Conservation (phyloP, 805 yeast species). For the Cyberlindnera samutprakarnensis region DNA sequence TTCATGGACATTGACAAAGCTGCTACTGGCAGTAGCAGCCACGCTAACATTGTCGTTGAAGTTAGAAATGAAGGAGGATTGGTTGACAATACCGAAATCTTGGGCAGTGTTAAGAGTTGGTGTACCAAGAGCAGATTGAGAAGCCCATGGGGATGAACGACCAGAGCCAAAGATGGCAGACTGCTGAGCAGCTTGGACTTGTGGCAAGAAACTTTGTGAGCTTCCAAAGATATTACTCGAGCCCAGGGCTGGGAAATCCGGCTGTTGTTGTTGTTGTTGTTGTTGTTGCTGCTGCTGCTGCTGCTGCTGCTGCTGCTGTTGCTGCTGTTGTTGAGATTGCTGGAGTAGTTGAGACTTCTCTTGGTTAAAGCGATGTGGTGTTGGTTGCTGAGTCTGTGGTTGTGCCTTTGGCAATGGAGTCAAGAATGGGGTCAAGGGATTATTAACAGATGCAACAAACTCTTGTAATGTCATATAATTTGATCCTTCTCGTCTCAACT, state of each 20-base stretch:
- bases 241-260: no score
- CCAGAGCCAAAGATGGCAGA: slow-evolving; percentile 6
- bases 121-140: slow-evolving; percentile 3
- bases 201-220: slow-evolving; percentile 5
- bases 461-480: slow-evolving; percentile 44
- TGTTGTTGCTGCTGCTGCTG: no score
- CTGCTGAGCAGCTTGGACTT: slow-evolving; percentile 10
- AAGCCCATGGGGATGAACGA: slow-evolving; percentile 17
- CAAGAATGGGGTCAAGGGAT: slow-evolving; percentile 62
- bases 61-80: slow-evolving; percentile 13
- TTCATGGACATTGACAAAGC: no score
- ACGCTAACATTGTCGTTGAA: slow-evolving; percentile 1
- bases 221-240: no score
- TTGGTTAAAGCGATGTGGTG: no score
- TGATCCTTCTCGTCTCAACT: slow-evolving; percentile 54
- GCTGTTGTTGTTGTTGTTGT: no score
- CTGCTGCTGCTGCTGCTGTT: no score
- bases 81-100: slow-evolving; percentile 8
- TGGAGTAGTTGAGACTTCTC: no score
- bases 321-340: no score
- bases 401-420: slow-evolving; percentile 36
- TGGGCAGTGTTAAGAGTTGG: slow-evolving; percentile 1
- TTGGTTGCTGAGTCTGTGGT: not conserved
- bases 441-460: slow-evolving; percentile 39
- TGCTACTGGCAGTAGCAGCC: slow-evolving; percentile 1